phyloP scores from a whole-genome alignment of 2,329 filamentous ascomycete genomes.

The Aspergillus sp. region DNA sequence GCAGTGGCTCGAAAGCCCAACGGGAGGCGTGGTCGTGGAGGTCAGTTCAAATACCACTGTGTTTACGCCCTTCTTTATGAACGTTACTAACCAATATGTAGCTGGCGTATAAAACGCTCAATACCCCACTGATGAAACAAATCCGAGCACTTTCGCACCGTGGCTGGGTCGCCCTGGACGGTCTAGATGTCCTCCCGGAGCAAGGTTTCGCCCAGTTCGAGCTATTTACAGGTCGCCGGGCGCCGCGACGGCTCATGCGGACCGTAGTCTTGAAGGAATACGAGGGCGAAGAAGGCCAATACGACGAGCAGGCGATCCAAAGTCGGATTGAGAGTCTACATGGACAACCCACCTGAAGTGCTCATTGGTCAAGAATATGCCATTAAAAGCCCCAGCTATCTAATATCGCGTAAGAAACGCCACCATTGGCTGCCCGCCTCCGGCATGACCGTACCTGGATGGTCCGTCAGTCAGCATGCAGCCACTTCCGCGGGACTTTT shows the following conservation, averaged over 20 bases:
- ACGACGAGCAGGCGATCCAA: slow-evolving; percentile 33
- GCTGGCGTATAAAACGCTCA: slow-evolving; percentile 45
- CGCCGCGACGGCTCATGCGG: slow-evolving; percentile 41
- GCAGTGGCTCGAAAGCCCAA: slow-evolving; percentile 43
- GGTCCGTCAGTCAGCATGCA: no score
- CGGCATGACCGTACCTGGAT: not conserved
- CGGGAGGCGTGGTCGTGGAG: slow-evolving; percentile 45
- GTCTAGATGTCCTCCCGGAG: slow-evolving; percentile 43
- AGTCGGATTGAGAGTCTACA: slow-evolving; percentile 35
- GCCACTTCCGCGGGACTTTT: no score
- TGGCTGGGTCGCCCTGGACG: slow-evolving; percentile 44
- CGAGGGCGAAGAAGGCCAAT: slow-evolving; percentile 36
- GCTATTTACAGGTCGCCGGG: slow-evolving; percentile 42
- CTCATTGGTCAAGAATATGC: not conserved
- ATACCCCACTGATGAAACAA: slow-evolving; percentile 41
- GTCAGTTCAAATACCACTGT: slow-evolving; percentile 27
- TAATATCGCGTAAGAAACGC: no score
- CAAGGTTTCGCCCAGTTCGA: slow-evolving; percentile 46
- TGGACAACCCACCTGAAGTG: slow-evolving; percentile 33
- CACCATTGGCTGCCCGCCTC: not conserved
- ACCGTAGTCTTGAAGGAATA: slow-evolving; percentile 40
- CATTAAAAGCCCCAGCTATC: no score
- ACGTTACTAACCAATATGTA: slow-evolving; percentile 11
- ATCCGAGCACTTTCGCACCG: slow-evolving; percentile 39
- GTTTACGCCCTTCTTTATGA: not conserved